Percentiles rank a stretch among this genome's conserved stretches.
These are phyloP conservation scores for Ceratocystis destructans DNA, from an alignment of 2,329 filamentous ascomycete species.

Conservation along the genomic window DNA sequence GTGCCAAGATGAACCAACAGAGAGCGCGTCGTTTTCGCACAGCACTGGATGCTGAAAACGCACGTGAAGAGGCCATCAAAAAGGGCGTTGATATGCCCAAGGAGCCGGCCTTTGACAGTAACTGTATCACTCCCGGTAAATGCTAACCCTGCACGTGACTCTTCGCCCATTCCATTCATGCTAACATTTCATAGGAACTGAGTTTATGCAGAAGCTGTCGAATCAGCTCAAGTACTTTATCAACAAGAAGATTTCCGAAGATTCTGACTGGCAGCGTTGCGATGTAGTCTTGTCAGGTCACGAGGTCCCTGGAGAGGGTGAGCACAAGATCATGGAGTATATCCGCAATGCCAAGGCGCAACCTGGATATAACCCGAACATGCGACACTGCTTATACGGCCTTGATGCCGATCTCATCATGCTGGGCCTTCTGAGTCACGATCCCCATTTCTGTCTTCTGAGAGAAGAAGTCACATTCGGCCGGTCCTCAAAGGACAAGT, in stretches of 20 bases:
- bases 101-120: slow-evolving; percentile 94
- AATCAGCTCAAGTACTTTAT: slow-evolving; percentile 94
- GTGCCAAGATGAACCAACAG: slow-evolving; percentile 99
- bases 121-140: slow-evolving; percentile 85
- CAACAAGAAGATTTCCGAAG: slow-evolving; percentile 96
- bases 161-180: not conserved
- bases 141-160: not conserved
- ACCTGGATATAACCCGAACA: slow-evolving; percentile 78
- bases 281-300: slow-evolving; percentile 94
- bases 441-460: slow-evolving; percentile 93
- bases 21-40: slow-evolving; percentile 89
- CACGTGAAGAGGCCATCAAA: slow-evolving; percentile 78
- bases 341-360: slow-evolving; percentile 96
- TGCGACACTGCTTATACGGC: slow-evolving; percentile 93
- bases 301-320: slow-evolving; percentile 93
- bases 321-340: slow-evolving; percentile 99
- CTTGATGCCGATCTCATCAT: slow-evolving; percentile 97
- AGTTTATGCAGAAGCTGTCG: slow-evolving; percentile 95
- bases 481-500: slow-evolving; percentile 70
- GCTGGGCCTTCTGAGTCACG: slow-evolving; percentile 91
- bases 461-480: slow-evolving; percentile 98
- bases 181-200: slow-evolving; percentile 42
- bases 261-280: slow-evolving; percentile 92
- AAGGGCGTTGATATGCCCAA: slow-evolving; percentile 89
- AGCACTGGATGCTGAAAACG: slow-evolving; percentile 76